Evolutionary conservation across 2,329 filamentous ascomycete species (phyloP).

Genomic region (Claviceps spartinae): DNA sequence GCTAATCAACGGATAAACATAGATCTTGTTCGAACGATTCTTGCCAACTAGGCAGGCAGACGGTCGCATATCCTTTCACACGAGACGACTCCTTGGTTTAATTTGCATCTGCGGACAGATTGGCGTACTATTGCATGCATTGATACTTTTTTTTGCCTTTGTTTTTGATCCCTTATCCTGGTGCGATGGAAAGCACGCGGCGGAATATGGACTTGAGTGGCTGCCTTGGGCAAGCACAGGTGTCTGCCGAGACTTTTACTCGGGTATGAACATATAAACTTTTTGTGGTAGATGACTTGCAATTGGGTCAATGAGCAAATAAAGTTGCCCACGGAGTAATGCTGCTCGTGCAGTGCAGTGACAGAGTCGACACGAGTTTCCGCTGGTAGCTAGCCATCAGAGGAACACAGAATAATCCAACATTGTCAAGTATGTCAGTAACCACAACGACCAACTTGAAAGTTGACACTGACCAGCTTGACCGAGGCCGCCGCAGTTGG

Average conservation of each 20-base stretch:
- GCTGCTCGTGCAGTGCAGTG: not conserved
- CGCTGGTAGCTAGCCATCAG: too few relatives aligned
- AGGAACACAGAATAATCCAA: too few relatives aligned
- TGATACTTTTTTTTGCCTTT: slow-evolving; percentile 8
- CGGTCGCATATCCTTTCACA: not conserved
- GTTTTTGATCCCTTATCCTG: not conserved
- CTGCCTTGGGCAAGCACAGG: not conserved
- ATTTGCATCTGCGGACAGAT: slow-evolving; percentile 4
- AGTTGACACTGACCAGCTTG: too few relatives aligned
- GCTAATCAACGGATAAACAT: slow-evolving; percentile 4
- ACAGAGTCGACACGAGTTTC: not conserved
- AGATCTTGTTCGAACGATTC: slow-evolving; percentile 78
- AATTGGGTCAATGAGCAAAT: not conserved
- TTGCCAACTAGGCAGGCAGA: slow-evolving; percentile 52
- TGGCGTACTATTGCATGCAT: slow-evolving; percentile 6
- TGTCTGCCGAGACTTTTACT: not conserved
- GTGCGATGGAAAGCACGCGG: not conserved
- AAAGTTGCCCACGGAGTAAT: not conserved
- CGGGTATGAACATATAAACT: slow-evolving; percentile 4
- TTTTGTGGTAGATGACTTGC: not conserved
- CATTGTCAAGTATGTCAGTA: too few relatives aligned
- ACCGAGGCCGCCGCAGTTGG: too few relatives aligned
- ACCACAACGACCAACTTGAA: too few relatives aligned
- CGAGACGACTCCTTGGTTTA: slow-evolving; percentile 8
- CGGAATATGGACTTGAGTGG: not conserved